Evolutionary conservation across 164 flowering plant genomes (phyloP).

Genomic region (Aristolochia contorta): DNA sequence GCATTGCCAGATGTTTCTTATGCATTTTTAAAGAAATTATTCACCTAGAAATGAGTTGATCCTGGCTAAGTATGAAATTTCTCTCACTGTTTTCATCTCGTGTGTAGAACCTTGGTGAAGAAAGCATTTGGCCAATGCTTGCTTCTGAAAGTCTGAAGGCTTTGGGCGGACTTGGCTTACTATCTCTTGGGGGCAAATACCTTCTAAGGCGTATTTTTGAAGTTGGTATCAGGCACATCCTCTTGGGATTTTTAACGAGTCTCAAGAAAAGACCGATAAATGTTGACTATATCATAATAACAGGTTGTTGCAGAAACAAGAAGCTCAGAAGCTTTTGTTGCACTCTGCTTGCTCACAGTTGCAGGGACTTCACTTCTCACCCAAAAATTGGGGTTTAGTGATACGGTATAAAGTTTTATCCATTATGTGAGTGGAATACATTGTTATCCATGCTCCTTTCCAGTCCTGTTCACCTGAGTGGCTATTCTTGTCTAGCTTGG

Average conservation of each 20-base stretch:
- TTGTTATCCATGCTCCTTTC: not conserved
- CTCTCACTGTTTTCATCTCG: not conserved
- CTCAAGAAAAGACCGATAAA: conserved; percentile 4
- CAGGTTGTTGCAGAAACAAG: conserved; percentile 98
- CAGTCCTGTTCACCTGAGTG: not conserved
- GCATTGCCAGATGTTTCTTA: too few species aligned
- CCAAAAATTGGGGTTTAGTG: conserved; percentile 93
- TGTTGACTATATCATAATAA: not conserved
- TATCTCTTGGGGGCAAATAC: conserved; percentile 86
- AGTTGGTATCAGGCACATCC: conserved; percentile 30
- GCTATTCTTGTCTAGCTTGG: conserved; percentile 64
- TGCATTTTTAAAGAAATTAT: too few species aligned
- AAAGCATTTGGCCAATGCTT: conserved; percentile 92
- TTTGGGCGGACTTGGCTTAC: conserved; percentile 81
- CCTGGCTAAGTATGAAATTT: not conserved
- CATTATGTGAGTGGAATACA: not conserved
- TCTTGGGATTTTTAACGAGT: not conserved
- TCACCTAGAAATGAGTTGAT: too few species aligned
- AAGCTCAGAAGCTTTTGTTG: conserved; percentile 97
- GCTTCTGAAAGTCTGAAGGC: conserved; percentile 88
- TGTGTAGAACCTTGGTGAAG: conserved; percentile 56
- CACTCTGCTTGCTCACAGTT: conserved; percentile 86
- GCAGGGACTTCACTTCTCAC: conserved; percentile 96
- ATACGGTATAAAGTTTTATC: conserved; percentile 47
- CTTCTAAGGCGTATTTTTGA: conserved; percentile 88